Evolutionary conservation across 345 rosid genomes (phyloP), one percentile per base, ranked within the genome.

Genomic region (Hibiscus syriacus): DNA sequence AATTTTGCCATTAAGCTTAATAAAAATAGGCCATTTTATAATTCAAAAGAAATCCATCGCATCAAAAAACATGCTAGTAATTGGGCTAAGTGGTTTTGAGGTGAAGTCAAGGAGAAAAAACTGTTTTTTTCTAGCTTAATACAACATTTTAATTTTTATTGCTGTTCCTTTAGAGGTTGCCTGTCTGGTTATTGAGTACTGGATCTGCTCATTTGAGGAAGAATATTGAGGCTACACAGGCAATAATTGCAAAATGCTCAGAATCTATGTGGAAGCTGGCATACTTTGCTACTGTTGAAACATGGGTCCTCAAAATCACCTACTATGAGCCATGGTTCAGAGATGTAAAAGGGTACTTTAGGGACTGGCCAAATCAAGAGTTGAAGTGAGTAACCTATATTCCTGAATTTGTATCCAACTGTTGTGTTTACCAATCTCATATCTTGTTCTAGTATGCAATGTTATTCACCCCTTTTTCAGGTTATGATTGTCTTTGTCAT

Each of bases 291-390:
- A 68, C 73, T 50, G 84, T 87, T 71, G 97, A 95, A 78, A 46
- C 76, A 0, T 92, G 78, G 66, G 70, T 88, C 78, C 85, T 95
- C 76, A 78, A 71, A 13, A 77, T 81, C 70, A 46, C 72, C 53
- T 90, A 67, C 39, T 25, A 80, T 2, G 90, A 92, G 78, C 89
- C 96, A 8, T 95, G 99, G 99, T 80, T 87, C 60, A 78, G 60
- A 67, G 86, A 92, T 79, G 39, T 59, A 38, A 38, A 38, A 38
- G 41, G 41, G 41, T 38, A 38, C 41, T 38, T 38, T 38, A 38
- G 65, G 61, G 97, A 82, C 76, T 95, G 95, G 97, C 99, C 99
- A 17, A 64, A 89, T 80, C 98, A 92, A 75, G 96, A 92, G 73
- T 64, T 92, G 59, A 87, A 74, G 99, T 92, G 79, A 90, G 93